Conservation (phyloP, 148 eudicot species). For the Gaultheria prostrata region DNA sequence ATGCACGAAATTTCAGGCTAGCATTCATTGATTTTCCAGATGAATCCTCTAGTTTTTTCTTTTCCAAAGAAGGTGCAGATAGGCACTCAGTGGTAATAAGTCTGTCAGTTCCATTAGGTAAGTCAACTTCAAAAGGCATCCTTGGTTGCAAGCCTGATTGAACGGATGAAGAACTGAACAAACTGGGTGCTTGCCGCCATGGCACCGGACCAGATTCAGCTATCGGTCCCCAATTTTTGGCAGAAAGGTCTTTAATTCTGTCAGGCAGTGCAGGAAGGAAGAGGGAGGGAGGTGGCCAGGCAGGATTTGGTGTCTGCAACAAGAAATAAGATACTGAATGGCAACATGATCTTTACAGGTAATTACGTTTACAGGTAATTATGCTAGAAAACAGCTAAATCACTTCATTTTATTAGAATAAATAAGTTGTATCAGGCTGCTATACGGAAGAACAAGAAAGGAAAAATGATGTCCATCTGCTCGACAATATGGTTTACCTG, state of each 20-base stretch:
- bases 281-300: constrained; percentile 47
- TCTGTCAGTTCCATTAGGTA: constrained; percentile 29
- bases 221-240: constrained; percentile 41
- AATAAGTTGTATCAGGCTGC: too few relatives aligned
- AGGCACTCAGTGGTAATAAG: constrained; percentile 21
- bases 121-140: constrained; percentile 33
- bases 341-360: neutral
- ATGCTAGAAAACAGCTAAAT: too few relatives aligned
- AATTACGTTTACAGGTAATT: neutral
- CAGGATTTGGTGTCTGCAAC: constrained; percentile 67
- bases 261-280: constrained; percentile 41
- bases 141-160: constrained; percentile 29
- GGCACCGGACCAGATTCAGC: constrained; percentile 55
- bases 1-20: constrained; percentile 26
- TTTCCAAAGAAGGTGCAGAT: constrained; percentile 29
- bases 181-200: constrained; percentile 48
- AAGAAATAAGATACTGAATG: neutral
- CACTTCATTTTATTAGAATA: too few relatives aligned
- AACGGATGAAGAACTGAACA: constrained; percentile 28
- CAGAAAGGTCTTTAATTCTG: constrained; percentile 37
- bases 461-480: neutral
- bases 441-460: neutral
- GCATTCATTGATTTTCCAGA: constrained; percentile 32
- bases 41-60: constrained; percentile 24
- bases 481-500: neutral